phyloP scores from a whole-genome alignment of 257 asterid genomes.

The Forsythia viridissima region DNA sequence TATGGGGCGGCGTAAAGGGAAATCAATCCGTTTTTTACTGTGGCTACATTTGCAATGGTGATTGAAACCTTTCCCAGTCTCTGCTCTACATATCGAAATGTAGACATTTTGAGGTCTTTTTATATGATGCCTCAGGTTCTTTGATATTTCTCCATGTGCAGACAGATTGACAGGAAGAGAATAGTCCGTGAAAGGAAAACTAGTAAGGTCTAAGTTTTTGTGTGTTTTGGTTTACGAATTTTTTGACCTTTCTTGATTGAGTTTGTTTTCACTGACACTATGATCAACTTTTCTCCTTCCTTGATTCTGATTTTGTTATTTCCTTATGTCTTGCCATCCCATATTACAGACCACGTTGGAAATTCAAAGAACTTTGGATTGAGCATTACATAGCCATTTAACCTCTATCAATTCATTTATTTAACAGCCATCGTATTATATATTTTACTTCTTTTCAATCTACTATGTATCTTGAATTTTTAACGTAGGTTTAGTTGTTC shows the following conservation, averaged over 20 bases:
- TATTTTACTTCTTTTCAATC: not conserved
- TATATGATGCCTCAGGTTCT: not conserved
- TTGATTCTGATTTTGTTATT: not conserved
- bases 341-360: not conserved
- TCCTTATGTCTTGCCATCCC: not conserved
- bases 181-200: too few relatives aligned
- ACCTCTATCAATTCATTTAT: too few relatives aligned
- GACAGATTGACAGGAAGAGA: not conserved
- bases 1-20: not conserved
- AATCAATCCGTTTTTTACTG: not conserved
- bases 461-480: too few relatives aligned
- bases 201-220: not conserved
- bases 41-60: not conserved
- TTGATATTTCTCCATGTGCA: not conserved
- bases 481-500: not conserved
- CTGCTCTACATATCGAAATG: not conserved
- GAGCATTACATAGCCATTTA: not conserved
- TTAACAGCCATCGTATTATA: not conserved
- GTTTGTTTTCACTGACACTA: too few relatives aligned
- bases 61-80: not conserved
- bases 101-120: not conserved
- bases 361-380: not conserved
- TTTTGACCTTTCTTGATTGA: not conserved
- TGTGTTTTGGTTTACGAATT: not conserved
- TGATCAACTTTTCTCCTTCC: not conserved